A percentile compares a stretch with the other conserved stretches of the same genome.
Conservation (phyloP, 495 filamentous ascomycete genomes). For the Clavariopsis aquatica region DNA sequence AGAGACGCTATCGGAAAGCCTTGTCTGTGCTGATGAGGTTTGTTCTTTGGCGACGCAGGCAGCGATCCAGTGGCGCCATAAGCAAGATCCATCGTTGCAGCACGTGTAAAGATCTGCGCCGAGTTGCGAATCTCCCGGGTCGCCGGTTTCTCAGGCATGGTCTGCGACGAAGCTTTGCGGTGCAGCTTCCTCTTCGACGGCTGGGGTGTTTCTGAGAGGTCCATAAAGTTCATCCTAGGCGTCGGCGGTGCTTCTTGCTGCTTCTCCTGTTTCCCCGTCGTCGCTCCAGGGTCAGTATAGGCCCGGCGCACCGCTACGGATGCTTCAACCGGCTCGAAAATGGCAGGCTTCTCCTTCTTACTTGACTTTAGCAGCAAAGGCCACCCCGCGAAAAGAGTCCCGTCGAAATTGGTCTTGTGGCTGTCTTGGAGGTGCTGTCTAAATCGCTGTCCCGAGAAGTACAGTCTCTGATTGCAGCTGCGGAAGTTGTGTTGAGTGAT, state of each 20-base stretch:
- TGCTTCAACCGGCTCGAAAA: conserved; percentile 17
- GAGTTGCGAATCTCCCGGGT: conserved; percentile 16
- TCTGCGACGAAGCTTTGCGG: conserved; percentile 18
- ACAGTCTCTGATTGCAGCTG: conserved; percentile 27
- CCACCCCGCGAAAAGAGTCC: conserved; percentile 29
- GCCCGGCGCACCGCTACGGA: conserved; percentile 18
- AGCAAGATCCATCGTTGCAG: conserved; percentile 21
- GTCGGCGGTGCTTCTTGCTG: background rate
- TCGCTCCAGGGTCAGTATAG: conserved; percentile 24
- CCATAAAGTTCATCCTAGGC: conserved; percentile 29
- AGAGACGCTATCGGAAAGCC: conserved; percentile 24
- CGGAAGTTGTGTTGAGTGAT: conserved; percentile 33
- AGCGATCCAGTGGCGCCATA: conserved; percentile 4
- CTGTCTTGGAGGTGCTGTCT: conserved; percentile 33
- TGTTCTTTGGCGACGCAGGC: conserved; percentile 6
- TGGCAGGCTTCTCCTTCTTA: conserved; percentile 18
- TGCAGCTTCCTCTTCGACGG: conserved; percentile 12
- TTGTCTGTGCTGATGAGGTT: conserved; percentile 12
- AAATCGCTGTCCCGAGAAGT: conserved; percentile 32
- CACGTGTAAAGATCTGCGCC: conserved; percentile 16
- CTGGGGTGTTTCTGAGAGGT: conserved; percentile 24
- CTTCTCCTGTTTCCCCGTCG: background rate
- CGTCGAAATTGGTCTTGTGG: conserved; percentile 28
- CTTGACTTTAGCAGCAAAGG: conserved; percentile 33
- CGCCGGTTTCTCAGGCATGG: conserved; percentile 17